Percentiles rank a stretch among this genome's conserved stretches.
phyloP scores from a whole-genome alignment of 495 filamentous ascomycete genomes.

The Penicillium subrubescens region DNA sequence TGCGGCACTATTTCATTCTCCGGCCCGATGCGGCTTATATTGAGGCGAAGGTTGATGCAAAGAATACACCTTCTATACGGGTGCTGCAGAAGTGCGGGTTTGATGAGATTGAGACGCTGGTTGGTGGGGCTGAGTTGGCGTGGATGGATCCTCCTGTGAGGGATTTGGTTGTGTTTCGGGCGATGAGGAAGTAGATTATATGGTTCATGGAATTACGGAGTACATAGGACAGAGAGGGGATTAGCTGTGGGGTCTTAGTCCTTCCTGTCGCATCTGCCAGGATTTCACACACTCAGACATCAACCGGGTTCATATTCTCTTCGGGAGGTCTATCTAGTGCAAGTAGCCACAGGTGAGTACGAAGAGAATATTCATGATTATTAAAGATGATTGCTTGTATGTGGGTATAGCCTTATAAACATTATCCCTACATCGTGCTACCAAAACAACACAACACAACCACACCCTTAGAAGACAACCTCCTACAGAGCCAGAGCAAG shows the following conservation, averaged over 20 bases:
- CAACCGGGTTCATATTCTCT: too few relatives aligned
- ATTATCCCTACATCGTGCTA: neutral
- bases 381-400: neutral
- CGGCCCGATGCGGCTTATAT: constrained; percentile 4
- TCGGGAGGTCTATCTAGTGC: too few relatives aligned
- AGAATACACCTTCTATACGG: neutral
- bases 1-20: neutral
- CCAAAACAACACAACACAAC: neutral
- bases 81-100: constrained; percentile 10
- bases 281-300: too few relatives aligned
- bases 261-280: too few relatives aligned
- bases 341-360: neutral
- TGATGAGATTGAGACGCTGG: constrained; percentile 5
- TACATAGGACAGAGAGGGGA: neutral
- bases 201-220: neutral
- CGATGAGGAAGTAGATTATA: neutral
- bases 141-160: constrained; percentile 4
- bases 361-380: neutral
- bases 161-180: constrained; percentile 8
- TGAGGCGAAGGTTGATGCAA: constrained; percentile 10
- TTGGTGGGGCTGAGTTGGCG: neutral
- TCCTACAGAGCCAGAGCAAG: constrained; percentile 29
- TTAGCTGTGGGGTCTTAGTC: neutral
- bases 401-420: neutral
- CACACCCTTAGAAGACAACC: neutral